Conservation (phyloP, 192 early-diverging fungal species). For the Chytriomyces sp. region DNA sequence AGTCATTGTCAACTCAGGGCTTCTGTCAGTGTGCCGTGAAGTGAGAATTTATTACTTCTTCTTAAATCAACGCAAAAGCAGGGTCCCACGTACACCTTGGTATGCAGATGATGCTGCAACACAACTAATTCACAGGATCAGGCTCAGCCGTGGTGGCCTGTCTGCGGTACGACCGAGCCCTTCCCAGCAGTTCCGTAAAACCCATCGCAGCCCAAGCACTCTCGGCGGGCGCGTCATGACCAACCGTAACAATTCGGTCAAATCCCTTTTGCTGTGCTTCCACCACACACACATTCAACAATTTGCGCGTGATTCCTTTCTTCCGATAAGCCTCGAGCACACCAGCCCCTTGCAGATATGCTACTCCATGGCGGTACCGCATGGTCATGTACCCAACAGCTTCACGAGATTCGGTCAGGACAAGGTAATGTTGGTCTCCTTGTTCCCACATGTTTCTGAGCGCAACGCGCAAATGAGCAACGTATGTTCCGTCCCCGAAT, state of each 20-base stretch:
- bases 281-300: conserved; percentile 9
- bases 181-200: background rate
- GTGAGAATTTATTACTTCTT: too few relatives aligned
- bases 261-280: background rate
- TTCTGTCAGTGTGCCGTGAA: too few relatives aligned
- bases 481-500: background rate
- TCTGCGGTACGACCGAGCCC: too few relatives aligned
- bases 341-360: conserved; percentile 35
- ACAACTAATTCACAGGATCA: too few relatives aligned
- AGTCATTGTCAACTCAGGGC: too few relatives aligned
- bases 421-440: conserved; percentile 5
- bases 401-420: background rate
- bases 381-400: conserved; percentile 37
- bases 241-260: background rate
- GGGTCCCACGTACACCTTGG: too few relatives aligned
- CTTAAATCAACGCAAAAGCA: too few relatives aligned
- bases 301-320: conserved; percentile 28
- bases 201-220: conserved; percentile 16
- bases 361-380: conserved; percentile 25
- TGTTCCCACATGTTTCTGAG: background rate
- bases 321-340: conserved; percentile 23
- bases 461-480: background rate
- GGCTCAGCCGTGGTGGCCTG: too few relatives aligned
- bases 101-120: too few relatives aligned
- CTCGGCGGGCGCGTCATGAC: background rate